Evolutionary conservation across 176 grass and related monocot genomes (phyloP).

Genomic region (Oryza glumipatula): DNA sequence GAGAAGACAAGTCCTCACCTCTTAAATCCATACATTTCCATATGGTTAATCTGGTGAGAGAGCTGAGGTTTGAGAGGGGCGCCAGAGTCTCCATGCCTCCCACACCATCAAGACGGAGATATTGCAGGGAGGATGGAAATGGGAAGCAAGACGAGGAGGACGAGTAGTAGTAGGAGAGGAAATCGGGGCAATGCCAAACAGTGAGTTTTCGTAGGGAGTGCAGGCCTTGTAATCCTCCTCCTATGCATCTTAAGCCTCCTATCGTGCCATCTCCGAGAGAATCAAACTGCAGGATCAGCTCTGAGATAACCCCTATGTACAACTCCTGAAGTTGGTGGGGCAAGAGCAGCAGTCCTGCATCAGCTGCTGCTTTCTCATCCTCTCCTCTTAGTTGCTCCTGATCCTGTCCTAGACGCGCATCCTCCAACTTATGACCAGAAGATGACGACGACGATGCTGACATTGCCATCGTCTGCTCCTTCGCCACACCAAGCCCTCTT

Average conservation of each 20-base stretch:
- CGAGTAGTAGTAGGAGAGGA: neutral
- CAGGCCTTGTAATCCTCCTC: no score
- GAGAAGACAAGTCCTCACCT: neutral
- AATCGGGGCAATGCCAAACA: rapidly evolving
- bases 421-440: neutral
- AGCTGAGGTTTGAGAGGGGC: slow-evolving; percentile 22
- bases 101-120: rapidly evolving
- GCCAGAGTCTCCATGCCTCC: neutral
- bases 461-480: neutral
- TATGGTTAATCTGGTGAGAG: rapidly evolving
- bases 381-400: neutral
- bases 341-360: neutral
- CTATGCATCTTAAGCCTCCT: no score
- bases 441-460: neutral
- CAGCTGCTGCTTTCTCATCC: neutral
- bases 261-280: no score
- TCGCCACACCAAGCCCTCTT: neutral
- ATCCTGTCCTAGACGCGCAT: no score
- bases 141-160: neutral
- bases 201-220: no score
- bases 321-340: neutral
- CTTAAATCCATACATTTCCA: rapidly evolving
- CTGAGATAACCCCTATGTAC: rapidly evolving
- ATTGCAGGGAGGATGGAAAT: neutral
- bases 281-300: neutral